Evolutionary conservation across 805 yeast species (phyloP).

Genomic region (Priceomyces medius): DNA sequence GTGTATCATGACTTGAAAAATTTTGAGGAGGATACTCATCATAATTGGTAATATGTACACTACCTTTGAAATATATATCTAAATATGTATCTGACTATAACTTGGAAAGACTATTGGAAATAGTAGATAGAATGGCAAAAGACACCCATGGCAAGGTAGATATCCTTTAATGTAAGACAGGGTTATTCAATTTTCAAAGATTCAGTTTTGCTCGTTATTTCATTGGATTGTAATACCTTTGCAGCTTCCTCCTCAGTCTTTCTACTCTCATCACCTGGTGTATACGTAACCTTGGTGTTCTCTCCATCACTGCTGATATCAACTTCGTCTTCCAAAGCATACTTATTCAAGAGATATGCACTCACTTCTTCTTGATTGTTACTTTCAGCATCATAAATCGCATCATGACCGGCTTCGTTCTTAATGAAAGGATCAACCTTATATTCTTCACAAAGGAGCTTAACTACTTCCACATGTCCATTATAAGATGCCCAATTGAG

Average conservation of each 20-base stretch:
- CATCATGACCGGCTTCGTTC: slow-evolving; percentile 76
- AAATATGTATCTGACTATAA: too few species aligned
- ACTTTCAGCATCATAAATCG: slow-evolving; percentile 85
- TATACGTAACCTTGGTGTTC: slow-evolving; percentile 43
- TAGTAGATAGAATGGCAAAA: neutral
- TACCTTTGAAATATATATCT: neutral
- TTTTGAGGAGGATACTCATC: neutral
- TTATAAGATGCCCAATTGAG: slow-evolving; percentile 95
- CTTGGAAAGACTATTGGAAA: neutral
- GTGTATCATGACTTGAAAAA: neutral
- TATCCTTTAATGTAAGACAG: too few species aligned
- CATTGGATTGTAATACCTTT: slow-evolving; percentile 34
- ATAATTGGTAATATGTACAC: neutral
- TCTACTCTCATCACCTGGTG: slow-evolving; percentile 43
- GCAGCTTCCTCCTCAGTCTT: slow-evolving; percentile 39
- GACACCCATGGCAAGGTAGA: too few species aligned
- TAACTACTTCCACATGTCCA: slow-evolving; percentile 74
- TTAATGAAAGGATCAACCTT: slow-evolving; percentile 79
- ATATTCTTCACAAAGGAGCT: slow-evolving; percentile 67
- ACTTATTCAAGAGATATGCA: slow-evolving; percentile 70
- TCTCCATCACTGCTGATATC: slow-evolving; percentile 42
- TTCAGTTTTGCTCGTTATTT: slow-evolving; percentile 27
- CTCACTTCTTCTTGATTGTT: slow-evolving; percentile 75
- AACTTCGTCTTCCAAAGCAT: slow-evolving; percentile 59
- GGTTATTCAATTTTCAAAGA: slow-evolving; percentile 20